Conservation (phyloP, 768 basidiomycete genomes). For the Myochromella boudieri region DNA sequence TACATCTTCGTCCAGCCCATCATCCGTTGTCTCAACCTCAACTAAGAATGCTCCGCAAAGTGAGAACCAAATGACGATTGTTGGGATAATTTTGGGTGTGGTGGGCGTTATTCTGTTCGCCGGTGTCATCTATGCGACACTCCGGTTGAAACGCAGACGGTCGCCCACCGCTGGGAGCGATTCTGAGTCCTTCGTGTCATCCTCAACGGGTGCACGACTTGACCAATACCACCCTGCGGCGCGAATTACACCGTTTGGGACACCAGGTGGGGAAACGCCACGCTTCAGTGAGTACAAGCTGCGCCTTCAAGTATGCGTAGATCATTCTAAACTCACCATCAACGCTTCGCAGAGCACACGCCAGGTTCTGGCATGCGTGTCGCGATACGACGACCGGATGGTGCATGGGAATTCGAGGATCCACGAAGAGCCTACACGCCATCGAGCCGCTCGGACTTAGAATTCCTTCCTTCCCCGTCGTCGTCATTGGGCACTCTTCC, state of each 20-base stretch:
- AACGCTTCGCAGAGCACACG: constrained; percentile 37
- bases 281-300: constrained; percentile 35
- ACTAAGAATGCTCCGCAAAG: not conserved
- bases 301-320: not conserved
- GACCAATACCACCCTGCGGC: constrained; percentile 36
- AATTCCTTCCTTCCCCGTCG: constrained; percentile 28
- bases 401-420: constrained; percentile 55
- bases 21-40: constrained; percentile 3
- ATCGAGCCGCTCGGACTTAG: constrained; percentile 35
- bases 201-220: constrained; percentile 26
- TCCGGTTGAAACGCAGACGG: constrained; percentile 10
- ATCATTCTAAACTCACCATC: not conserved
- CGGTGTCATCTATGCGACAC: constrained; percentile 9
- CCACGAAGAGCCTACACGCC: constrained; percentile 41
- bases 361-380: constrained; percentile 61
- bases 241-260: constrained; percentile 42
- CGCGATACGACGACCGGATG: constrained; percentile 50
- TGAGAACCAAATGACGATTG: not conserved
- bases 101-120: constrained; percentile 9
- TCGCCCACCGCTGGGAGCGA: not conserved
- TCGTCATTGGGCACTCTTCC: constrained; percentile 13
- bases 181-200: constrained; percentile 5
- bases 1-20: constrained; percentile 1
- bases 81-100: constrained; percentile 12
- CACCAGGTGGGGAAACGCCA: constrained; percentile 32